Evolutionary conservation across 176 grass and related monocot species (phyloP), one percentile per base, ranked within the genome.

Genomic region (Rhynchospora pubera): DNA sequence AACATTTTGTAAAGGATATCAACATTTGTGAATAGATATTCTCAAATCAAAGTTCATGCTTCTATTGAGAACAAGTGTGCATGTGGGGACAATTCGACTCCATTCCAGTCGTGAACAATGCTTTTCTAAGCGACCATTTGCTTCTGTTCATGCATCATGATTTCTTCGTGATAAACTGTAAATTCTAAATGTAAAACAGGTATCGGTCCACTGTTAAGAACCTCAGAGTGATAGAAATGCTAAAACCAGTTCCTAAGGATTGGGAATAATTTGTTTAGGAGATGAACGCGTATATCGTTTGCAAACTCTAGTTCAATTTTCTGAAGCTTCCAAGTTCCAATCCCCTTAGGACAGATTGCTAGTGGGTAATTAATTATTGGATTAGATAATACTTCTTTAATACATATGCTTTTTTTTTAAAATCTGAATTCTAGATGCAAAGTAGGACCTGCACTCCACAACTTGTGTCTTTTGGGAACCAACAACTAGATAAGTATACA

Each of bases 301-400:
- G 42, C 42, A 21, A 23, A 47, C n/a, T 65, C 63, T 65, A 67
- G 32, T 39, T 14, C 64, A 66, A 66, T 13, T 42, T 62, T 62
- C 28, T 66, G 30, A 32, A 42, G 9, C 68, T 72, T 4, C 16
- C 26, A 64, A 30, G 62, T n/a, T n/a, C n/a, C n/a, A n/a, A n/a
- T n/a, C 24, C 55, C 55, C 3, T 64, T 8, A 71, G 9, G 42
- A 48, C n/a, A 72, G 18, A 4, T 67, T 69, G 39, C 14, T 69
- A 69, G 65, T 69, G 34, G 66, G 42, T 70, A 70, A 68, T 46
- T 70, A 45, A 70, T 45, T 45, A 70, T 70, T 70, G 7, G 18
- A 46, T 21, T 46, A 11, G n/a, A 72, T 16, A 72, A 11, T 72
- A 47, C 46, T 12, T 69, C 44, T 69, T 45, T 16, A 65, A 39